These are phyloP conservation scores for Schwanniomyces vanrijiae DNA, from an alignment of 805 yeast genomes.

Conservation along the genomic window DNA sequence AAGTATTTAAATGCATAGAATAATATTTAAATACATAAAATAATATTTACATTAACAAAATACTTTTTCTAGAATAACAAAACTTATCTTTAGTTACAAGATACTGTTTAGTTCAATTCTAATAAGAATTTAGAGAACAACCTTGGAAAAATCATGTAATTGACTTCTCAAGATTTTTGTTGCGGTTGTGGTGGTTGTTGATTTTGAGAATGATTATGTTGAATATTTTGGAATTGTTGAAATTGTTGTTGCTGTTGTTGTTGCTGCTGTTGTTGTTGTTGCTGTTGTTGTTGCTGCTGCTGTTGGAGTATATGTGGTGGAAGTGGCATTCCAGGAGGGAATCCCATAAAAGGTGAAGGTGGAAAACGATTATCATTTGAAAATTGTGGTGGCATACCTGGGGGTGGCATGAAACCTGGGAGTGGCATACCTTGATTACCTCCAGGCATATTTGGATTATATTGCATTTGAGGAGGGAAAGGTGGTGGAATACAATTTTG, in stretches of 20 bases:
- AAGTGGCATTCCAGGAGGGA: conserved; percentile 14
- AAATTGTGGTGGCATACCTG: conserved; percentile 21
- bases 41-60: not conserved
- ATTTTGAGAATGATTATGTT: conserved; percentile 10
- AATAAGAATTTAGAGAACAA: no score
- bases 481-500: conserved; percentile 11
- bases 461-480: conserved; percentile 14
- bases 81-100: not conserved
- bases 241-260: conserved; percentile 7
- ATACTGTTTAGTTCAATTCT: no score
- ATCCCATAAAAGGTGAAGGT: conserved; percentile 12
- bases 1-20: not conserved
- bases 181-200: conserved; percentile 2
- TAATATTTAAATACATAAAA: not conserved
- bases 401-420: conserved; percentile 9
- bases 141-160: no score
- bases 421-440: conserved; percentile 9
- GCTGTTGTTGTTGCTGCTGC: conserved; percentile 13
- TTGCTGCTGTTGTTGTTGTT: conserved; percentile 15
- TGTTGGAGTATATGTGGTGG: conserved; percentile 9
- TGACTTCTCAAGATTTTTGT: not conserved
- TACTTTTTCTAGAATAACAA: not conserved
- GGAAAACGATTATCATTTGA: conserved; percentile 9
- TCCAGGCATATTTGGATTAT: conserved; percentile 4
- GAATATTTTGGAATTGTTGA: conserved; percentile 12